These are phyloP conservation scores for Parachaetomium inaequale DNA, from an alignment of 495 filamentous ascomycete genomes.

Conservation along the genomic window DNA sequence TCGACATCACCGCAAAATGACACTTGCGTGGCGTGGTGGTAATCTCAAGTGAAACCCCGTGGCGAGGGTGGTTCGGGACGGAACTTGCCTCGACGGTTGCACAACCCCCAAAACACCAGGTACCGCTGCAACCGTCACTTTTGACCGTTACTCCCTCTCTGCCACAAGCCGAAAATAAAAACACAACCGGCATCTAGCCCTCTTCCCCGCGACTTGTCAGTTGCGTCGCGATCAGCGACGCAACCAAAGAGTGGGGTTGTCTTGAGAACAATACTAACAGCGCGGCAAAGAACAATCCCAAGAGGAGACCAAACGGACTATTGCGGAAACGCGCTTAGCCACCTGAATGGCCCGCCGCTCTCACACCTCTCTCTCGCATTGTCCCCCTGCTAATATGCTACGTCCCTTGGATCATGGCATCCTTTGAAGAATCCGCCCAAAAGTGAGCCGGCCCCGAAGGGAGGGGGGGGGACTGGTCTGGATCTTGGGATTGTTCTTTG, in stretches of 20 bases:
- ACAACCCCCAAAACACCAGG: background rate
- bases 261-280: conserved; percentile 20
- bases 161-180: background rate
- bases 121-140: background rate
- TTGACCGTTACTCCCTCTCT: background rate
- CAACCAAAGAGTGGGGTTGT: conserved; percentile 10
- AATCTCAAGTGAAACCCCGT: background rate
- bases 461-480: background rate
- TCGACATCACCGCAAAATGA: background rate
- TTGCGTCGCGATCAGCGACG: background rate
- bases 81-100: background rate
- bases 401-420: background rate
- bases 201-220: conserved; percentile 6
- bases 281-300: conserved; percentile 13
- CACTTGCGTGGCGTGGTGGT: background rate
- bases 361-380: conserved; percentile 9
- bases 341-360: background rate
- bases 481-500: conserved; percentile 16
- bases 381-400: conserved; percentile 10
- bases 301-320: background rate
- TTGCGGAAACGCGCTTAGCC: conserved; percentile 10
- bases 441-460: background rate
- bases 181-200: background rate
- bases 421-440: conserved; percentile 5
- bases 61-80: background rate